Base-by-base conservation (phyloP, 495 filamentous ascomycete genomes). In the Neurospora sp. region DNA sequence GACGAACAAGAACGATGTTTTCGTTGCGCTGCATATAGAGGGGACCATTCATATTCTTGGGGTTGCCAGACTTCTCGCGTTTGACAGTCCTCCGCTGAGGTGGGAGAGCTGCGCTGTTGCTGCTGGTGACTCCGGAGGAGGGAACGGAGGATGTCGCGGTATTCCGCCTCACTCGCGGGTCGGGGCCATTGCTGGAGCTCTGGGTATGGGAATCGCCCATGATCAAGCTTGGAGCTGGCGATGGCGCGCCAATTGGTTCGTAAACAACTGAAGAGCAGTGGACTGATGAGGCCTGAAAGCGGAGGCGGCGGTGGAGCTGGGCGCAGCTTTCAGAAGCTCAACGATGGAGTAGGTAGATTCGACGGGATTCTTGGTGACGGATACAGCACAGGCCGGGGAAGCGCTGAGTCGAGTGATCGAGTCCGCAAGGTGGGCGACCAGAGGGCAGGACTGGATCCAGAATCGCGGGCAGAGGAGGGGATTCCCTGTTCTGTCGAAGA, bases 1-100 rank as follows among this genome's bases (percentile, higher is more conserved):
- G 82, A 74, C 82, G 81, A 65, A 85, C 82, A 41, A 85, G 79
- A 72, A 85, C 82, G 71, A 80, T 82, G 44, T 84, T 85, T 75
- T 79, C 80, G 73, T 77, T 81, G 22, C 79, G 79, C 73, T 84
- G 83, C 80, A 82, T 84, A 73, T 85, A 86, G 48, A 85, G 80
- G 22, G 84, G 84, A 4, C 82, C 83, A 73, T 85, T 86, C 82
- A 84, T 84, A 35, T 73, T 77, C 42, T 77, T 75, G 20, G 77
- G 82, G 71, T 76, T 80, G 70, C 75, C 76, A 41, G 81, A 79
- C 42, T 80, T 73, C 44, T 74, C 65, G 73, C 77, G 78, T 71
- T 78, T 81, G 71, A 73, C 65, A 18, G 69, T 73, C 68, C 74
- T 71, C 44, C 72, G 71, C 40, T 39, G 65, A 7, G 77, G 71